Evolutionary conservation across 495 filamentous ascomycete species (phyloP).

Genomic region (Penicillium robsamsonii): DNA sequence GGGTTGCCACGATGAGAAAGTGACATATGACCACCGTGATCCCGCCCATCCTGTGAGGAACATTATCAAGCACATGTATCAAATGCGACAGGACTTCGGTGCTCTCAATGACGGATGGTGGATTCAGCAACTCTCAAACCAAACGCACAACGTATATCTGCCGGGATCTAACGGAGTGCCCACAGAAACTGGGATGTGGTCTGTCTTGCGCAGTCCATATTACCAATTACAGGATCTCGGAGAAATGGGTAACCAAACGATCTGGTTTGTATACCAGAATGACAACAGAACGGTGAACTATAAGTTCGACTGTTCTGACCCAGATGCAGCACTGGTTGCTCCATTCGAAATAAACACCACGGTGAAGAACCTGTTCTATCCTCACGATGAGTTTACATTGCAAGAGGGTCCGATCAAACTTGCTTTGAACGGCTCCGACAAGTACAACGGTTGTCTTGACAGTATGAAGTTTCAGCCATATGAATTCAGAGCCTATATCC

Average conservation of each 20-base stretch:
- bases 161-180: conserved; percentile 52
- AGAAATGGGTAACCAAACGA: conserved; percentile 48
- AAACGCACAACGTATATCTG: conserved; percentile 51
- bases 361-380: conserved; percentile 67
- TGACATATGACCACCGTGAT: conserved; percentile 67
- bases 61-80: conserved; percentile 65
- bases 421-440: conserved; percentile 41
- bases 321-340: conserved; percentile 50
- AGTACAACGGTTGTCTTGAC: conserved; percentile 57
- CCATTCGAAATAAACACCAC: conserved; percentile 56
- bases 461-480: conserved; percentile 54
- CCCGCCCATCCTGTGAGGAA: conserved; percentile 65
- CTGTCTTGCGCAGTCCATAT: conserved; percentile 53
- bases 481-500: conserved; percentile 65
- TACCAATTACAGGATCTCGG: conserved; percentile 52
- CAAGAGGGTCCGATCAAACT: conserved; percentile 38
- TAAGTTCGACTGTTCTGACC: conserved; percentile 57
- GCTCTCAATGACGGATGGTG: conserved; percentile 64
- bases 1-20: conserved; percentile 59
- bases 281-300: conserved; percentile 55
- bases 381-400: conserved; percentile 56
- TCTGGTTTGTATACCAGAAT: conserved; percentile 71
- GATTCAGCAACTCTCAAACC: conserved; percentile 59
- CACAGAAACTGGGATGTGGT: conserved; percentile 70
- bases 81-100: conserved; percentile 57